Base-by-base conservation (phyloP, 768 basidiomycete species). In the Neoboletus subvelutipes region DNA sequence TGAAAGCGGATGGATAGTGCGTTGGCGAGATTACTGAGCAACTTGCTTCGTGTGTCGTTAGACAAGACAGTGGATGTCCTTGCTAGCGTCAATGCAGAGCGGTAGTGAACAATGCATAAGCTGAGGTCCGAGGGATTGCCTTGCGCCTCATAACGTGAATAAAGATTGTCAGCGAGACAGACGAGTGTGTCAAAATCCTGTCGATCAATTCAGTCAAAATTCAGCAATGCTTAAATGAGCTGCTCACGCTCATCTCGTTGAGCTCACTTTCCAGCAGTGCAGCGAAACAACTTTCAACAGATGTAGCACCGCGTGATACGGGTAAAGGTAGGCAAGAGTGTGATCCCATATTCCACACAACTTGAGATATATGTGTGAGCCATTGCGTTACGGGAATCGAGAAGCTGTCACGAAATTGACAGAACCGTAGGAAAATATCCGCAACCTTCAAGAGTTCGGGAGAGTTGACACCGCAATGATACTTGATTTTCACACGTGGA, bases 1-100 rank as follows among this genome's bases (percentile, higher is more conserved):
- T 60, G 66, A 57, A 70, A 71, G 34, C 70, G 70, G 13, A 59
- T 60, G 37, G 64, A 66, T 6, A 71, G 55, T 18, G 62, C 61
- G 28, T 60, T 70, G 28, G 69, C 70, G 15, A 71, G 67, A 37
- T 71, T 68, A n/a, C 64, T 62, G 33, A 67, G 53, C 15, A 70
- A 22, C 51, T 69, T 67, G 60, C 67, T 62, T 22, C 42, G 58
- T n/a, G 41, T 59, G 49, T 71, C 65, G 26, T 50, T 55, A 1
- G 67, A 59, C 20, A 70, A 50, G 15, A 51, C 20, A 8, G 48
- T 52, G 40, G 61, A 62, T n/a, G 60, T 57, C 17, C 20, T 63
- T n/a, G 66, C 61, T 29, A 67, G 48, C 20, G 66, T 61, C 28
- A 68, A 54, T 20, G 68, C 66, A 20, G 66, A 66, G 28, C 70